These are phyloP conservation scores for Diutina catenulata DNA, from an alignment of 1,139 yeast genomes.

Conservation along the genomic window DNA sequence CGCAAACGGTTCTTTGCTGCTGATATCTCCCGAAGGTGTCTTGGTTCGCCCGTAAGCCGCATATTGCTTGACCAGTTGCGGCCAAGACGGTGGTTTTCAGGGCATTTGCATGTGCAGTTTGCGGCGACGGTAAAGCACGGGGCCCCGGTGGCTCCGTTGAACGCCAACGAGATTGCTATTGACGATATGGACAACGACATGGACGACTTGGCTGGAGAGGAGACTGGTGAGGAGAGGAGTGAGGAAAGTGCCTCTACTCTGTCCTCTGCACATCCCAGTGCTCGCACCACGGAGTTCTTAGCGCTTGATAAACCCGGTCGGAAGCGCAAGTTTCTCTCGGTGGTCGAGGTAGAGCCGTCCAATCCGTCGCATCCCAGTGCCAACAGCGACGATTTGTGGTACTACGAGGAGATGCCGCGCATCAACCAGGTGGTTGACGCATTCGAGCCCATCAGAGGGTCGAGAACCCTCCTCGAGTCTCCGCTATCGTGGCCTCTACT, in stretches of 20 bases:
- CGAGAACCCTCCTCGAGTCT: neutral
- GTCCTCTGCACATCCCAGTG: neutral
- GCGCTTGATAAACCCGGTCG: constrained; percentile 84
- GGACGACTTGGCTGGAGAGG: neutral
- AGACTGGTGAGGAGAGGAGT: constrained; percentile 5
- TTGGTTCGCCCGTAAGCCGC: constrained; percentile 74
- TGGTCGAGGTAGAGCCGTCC: constrained; percentile 21
- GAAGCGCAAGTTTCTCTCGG: constrained; percentile 39
- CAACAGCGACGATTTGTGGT: constrained; percentile 16
- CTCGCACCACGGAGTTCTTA: constrained; percentile 43
- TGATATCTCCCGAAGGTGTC: constrained; percentile 46
- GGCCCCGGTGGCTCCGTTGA: constrained; percentile 6
- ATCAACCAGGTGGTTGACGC: constrained; percentile 33
- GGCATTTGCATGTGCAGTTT: constrained; percentile 76
- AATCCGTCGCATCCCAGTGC: constrained; percentile 15
- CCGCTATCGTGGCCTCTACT: neutral
- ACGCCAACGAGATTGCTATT: constrained; percentile 26
- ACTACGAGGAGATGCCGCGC: constrained; percentile 37
- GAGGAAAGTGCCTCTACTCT: constrained; percentile 7
- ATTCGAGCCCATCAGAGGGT: constrained; percentile 7
- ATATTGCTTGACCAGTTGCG: constrained; percentile 37
- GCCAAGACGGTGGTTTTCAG: constrained; percentile 78
- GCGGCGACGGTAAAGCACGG: constrained; percentile 32
- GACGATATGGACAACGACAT: constrained; percentile 20
- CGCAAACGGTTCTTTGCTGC: constrained; percentile 54